These are phyloP conservation scores for Drechmeria coniospora DNA, from an alignment of 2,329 filamentous ascomycete species.

Conservation along the genomic window DNA sequence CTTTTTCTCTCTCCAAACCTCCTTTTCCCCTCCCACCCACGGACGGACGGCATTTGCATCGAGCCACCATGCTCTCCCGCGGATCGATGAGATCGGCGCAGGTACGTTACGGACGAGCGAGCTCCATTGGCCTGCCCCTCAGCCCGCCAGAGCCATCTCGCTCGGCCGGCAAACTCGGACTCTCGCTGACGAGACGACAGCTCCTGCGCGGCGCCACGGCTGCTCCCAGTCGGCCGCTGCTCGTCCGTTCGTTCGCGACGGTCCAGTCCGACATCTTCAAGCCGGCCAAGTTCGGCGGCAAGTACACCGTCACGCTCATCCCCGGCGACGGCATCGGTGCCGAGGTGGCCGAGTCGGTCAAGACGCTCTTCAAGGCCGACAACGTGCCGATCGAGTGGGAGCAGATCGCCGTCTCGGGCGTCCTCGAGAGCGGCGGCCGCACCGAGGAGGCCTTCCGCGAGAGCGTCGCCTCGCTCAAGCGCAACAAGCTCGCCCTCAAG, in stretches of 20 bases:
- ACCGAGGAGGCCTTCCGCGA: constrained; percentile 92
- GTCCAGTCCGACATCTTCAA: constrained; percentile 95
- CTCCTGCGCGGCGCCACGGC: constrained; percentile 33
- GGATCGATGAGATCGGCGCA: constrained; percentile 40
- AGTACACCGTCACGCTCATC: constrained; percentile 97
- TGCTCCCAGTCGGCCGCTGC: constrained; percentile 23
- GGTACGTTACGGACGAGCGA: constrained; percentile 24
- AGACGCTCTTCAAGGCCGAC: constrained; percentile 99
- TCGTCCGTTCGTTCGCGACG: constrained; percentile 54
- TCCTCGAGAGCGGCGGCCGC: constrained; percentile 64
- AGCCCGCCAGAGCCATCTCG: too few relatives aligned
- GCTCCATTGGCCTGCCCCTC: not conserved
- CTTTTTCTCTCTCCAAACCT: not conserved
- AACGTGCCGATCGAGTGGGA: constrained; percentile 98
- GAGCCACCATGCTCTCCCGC: constrained; percentile 41
- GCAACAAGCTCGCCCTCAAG: constrained; percentile 98
- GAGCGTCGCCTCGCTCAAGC: constrained; percentile 84
- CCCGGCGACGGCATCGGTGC: constrained; percentile 97
- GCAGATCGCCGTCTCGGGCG: constrained; percentile 87
- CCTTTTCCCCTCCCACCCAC: constrained; percentile 3
- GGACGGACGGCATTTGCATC: not conserved
- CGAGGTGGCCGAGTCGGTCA: constrained; percentile 94
- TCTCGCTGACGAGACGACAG: constrained; percentile 20
- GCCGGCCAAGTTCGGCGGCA: constrained; percentile 96
- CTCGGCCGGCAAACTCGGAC: too few relatives aligned